Evolutionary conservation across 176 grass and related monocot genomes (phyloP).

Genomic region (Carex cristatella): DNA sequence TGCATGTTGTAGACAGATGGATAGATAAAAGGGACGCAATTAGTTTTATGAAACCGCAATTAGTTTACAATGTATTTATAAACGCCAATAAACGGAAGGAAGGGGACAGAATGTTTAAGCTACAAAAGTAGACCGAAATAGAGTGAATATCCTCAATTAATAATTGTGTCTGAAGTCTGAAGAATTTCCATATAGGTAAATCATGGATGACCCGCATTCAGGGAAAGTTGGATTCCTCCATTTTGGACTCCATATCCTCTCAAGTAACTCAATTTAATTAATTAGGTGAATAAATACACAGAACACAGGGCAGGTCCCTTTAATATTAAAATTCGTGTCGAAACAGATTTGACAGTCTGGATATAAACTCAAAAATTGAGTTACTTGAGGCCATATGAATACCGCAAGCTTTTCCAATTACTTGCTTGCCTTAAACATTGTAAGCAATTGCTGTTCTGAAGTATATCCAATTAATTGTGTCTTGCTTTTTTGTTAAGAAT

Average conservation of each 20-base stretch:
- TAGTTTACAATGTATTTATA: background rate
- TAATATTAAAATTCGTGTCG: too few species aligned
- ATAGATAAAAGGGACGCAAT: background rate
- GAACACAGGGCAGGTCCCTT: too few species aligned
- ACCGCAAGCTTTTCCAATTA: background rate
- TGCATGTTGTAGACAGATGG: too few species aligned
- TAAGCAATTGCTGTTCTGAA: background rate
- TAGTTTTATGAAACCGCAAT: background rate
- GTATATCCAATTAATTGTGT: background rate
- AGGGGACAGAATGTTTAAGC: background rate
- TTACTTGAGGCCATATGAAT: too few species aligned
- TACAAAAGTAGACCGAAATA: background rate
- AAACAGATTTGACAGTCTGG: too few species aligned
- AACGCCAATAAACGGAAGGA: background rate
- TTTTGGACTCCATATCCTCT: background rate
- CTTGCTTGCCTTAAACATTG: background rate
- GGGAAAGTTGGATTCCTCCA: background rate
- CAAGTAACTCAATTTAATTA: too few species aligned
- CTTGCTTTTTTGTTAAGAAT: background rate
- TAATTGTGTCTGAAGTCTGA: background rate
- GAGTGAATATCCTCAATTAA: background rate
- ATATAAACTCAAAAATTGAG: too few species aligned
- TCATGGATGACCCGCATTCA: background rate
- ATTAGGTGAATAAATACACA: too few species aligned
- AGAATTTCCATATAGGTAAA: background rate